phyloP scores from a whole-genome alignment of 2,329 filamentous ascomycete genomes.

The Fusarium caatingaense region DNA sequence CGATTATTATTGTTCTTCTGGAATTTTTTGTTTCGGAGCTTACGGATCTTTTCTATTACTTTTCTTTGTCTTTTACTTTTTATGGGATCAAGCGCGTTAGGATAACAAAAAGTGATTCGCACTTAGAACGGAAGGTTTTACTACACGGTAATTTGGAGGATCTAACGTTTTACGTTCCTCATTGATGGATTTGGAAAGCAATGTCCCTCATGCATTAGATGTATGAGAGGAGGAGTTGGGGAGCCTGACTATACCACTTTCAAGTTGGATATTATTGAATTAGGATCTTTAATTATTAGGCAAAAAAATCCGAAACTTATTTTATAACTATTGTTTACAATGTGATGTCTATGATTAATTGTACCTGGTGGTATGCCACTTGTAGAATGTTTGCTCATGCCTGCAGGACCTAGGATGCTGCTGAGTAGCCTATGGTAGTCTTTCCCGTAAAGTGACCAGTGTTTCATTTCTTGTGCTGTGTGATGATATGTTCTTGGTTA shows the following conservation, averaged over 20 bases:
- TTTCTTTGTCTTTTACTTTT: constrained; percentile 7
- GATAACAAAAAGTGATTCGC: constrained; percentile 48
- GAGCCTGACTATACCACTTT: constrained; percentile 31
- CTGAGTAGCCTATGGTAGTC: neutral
- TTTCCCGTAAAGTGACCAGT: neutral
- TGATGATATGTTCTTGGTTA: neutral
- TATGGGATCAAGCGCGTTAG: constrained; percentile 36
- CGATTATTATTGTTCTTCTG: constrained; percentile 22
- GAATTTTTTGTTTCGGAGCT: constrained; percentile 30
- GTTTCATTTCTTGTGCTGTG: neutral
- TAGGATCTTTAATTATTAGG: constrained; percentile 33
- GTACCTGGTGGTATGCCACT: neutral
- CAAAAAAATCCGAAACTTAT: constrained; percentile 42
- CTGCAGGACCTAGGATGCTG: neutral
- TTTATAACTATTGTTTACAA: neutral
- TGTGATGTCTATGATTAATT: neutral
- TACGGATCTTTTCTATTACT: constrained; percentile 23
- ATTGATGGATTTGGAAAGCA: constrained; percentile 31
- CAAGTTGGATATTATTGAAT: constrained; percentile 30
- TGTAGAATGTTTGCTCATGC: neutral
- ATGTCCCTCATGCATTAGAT: constrained; percentile 31
- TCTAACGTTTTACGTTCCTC: constrained; percentile 37
- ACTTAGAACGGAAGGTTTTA: constrained; percentile 45
- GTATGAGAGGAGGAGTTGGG: constrained; percentile 36
- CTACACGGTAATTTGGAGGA: constrained; percentile 47